Evolutionary conservation across 176 grass and related monocot genomes (phyloP), one percentile per base, ranked within the genome.

Genomic region (Juncus inflexus): DNA sequence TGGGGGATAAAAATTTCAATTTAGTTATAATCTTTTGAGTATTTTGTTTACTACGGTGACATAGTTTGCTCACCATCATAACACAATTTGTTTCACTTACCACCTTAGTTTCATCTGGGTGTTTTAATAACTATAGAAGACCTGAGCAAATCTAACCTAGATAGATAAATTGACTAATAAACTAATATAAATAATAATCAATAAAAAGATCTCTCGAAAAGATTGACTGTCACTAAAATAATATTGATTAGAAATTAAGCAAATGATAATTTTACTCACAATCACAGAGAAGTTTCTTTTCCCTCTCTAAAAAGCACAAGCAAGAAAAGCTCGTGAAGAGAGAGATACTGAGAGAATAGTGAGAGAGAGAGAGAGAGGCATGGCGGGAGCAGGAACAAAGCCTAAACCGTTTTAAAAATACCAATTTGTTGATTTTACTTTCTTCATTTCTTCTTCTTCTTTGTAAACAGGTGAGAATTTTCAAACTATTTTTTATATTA

Each of bases 201-300:
- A 43, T 66, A 37, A 43, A 10, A n/a, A 42, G 9, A 6, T 5
- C 1, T 47, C 43, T 11, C 35, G 51, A 47, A 71, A 58, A 14
- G 56, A 70, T 70, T 70, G 53, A 70, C 67, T 12, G 56, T 57
- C 56, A 15, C 58, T 41, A 6, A 70, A 56, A 15, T 13, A 58
- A 71, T 38, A 69, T 57, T 45, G 67, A 71, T 71, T 59, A 59
- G 39, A 71, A 71, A 9, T 36, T 7, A 67, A 67, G n/a, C 61
- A 63, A 53, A 50, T 52, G 38, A 69, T 71, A 13, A 57, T 55
- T 35, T 55, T 35, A 58, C 52, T 70, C 52, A 13, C 50, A 70
- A 13, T 35, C 52, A 47, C 9, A 40, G 13, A 70, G 38, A 58
- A 70, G 67, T 16, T 35, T 58, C 53, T 71, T 39, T 58, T 28